These are phyloP conservation scores for Lactifluus piperatus DNA, from an alignment of 768 basidiomycete genomes.

Conservation along the genomic window DNA sequence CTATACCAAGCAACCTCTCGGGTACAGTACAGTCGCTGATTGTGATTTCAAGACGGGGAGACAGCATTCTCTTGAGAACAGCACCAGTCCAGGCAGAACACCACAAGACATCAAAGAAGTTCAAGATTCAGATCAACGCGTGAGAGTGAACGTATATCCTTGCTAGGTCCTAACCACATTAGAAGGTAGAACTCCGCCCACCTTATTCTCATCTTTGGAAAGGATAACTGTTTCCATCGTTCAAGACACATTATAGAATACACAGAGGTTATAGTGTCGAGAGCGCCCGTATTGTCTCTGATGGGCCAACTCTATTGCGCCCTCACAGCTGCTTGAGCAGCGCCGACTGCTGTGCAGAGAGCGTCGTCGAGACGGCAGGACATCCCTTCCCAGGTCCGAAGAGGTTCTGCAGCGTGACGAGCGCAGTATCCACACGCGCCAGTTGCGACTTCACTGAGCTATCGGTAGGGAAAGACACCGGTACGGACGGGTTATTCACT, in stretches of 20 bases:
- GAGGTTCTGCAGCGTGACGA: conserved; percentile 68
- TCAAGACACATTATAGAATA: too few species aligned
- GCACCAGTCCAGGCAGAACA: too few species aligned
- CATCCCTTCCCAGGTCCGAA: conserved; percentile 60
- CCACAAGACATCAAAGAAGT: too few species aligned
- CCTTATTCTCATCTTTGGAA: neutral
- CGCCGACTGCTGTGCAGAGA: conserved; percentile 24
- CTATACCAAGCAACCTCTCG: too few species aligned
- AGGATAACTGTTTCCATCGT: too few species aligned
- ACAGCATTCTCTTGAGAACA: too few species aligned
- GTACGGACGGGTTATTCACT: conserved; percentile 54
- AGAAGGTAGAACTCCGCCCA: neutral
- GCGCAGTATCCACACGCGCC: conserved; percentile 48
- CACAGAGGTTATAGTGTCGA: too few species aligned
- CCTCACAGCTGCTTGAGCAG: conserved; percentile 5
- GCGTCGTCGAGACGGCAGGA: conserved; percentile 53
- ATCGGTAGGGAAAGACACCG: conserved; percentile 56
- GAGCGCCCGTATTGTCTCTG: neutral
- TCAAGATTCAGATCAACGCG: neutral
- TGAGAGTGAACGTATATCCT: neutral
- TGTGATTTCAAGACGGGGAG: too few species aligned
- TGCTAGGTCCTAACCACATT: too few species aligned
- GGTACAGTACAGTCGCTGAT: too few species aligned
- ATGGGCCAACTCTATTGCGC: neutral
- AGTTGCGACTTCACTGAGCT: conserved; percentile 42